Evolutionary conservation across 2,329 filamentous ascomycete genomes (phyloP).

Genomic region (Blastomyces percursus): DNA sequence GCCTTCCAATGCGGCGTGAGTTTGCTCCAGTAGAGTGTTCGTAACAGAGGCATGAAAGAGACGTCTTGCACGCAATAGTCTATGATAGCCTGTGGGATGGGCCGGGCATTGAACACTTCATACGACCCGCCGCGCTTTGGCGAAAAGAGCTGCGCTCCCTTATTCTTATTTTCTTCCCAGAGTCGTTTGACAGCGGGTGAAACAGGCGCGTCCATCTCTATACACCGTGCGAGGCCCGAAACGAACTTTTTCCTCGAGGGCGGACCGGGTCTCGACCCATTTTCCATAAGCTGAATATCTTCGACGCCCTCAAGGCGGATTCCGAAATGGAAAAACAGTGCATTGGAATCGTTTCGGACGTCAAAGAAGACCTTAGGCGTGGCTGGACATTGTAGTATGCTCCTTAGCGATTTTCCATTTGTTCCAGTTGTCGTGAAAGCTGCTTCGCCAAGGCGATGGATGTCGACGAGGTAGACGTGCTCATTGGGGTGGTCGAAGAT

Average conservation of each 20-base stretch:
- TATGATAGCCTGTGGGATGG: slow-evolving; percentile 31
- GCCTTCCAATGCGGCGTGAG: slow-evolving; percentile 2
- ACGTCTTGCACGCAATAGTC: slow-evolving; percentile 42
- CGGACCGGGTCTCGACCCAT: slow-evolving; percentile 25
- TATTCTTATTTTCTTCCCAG: slow-evolving; percentile 16
- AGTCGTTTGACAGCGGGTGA: slow-evolving; percentile 9
- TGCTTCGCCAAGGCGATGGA: slow-evolving; percentile 27
- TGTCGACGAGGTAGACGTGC: slow-evolving; percentile 37
- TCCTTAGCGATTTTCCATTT: slow-evolving; percentile 22
- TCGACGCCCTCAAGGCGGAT: slow-evolving; percentile 37
- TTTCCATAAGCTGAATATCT: slow-evolving; percentile 49
- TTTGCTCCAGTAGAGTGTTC: background rate
- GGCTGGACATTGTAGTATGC: slow-evolving; percentile 35
- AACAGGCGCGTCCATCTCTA: slow-evolving; percentile 21
- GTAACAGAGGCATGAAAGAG: slow-evolving; percentile 28
- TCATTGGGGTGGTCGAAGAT: slow-evolving; percentile 26
- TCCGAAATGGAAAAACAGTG: slow-evolving; percentile 38
- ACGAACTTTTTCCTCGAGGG: slow-evolving; percentile 18
- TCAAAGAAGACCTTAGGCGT: slow-evolving; percentile 49
- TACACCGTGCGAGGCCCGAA: slow-evolving; percentile 31
- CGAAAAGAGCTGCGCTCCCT: slow-evolving; percentile 30
- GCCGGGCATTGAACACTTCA: slow-evolving; percentile 39
- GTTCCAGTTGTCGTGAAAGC: slow-evolving; percentile 32
- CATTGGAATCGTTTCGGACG: slow-evolving; percentile 48
- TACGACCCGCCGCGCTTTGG: slow-evolving; percentile 36